Percentiles rank a stretch among this genome's conserved stretches.
Evolutionary conservation across 2,329 filamentous ascomycete genomes (phyloP).

Genomic region (Clarireedia homoeocarpa): DNA sequence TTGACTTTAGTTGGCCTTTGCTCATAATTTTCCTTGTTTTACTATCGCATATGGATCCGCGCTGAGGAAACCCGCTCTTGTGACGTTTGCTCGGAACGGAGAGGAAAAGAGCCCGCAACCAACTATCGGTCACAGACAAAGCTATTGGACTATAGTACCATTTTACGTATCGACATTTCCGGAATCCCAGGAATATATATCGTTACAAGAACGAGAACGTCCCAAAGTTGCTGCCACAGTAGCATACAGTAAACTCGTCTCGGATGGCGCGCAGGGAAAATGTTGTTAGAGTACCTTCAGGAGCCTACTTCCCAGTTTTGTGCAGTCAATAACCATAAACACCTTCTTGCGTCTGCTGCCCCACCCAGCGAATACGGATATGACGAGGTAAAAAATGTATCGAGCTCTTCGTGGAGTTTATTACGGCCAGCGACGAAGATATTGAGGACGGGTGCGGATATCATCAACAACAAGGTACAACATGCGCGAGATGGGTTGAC

Average conservation of each 20-base stretch:
- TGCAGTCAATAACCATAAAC: slow-evolving; percentile 13
- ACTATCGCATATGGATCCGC: no score
- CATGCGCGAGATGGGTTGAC: slow-evolving; percentile 25
- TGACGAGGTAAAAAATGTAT: not conserved
- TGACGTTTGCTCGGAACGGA: no score
- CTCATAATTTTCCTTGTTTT: no score
- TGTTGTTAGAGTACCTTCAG: slow-evolving; percentile 24
- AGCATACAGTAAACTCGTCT: not conserved
- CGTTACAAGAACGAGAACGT: no score
- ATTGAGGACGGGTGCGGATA: slow-evolving; percentile 18
- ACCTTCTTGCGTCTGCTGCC: not conserved
- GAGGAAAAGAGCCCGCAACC: no score
- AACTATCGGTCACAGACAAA: no score
- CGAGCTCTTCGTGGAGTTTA: slow-evolving; percentile 16
- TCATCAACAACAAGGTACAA: slow-evolving; percentile 24
- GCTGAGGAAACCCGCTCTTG: no score
- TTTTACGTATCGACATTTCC: no score
- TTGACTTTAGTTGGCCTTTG: no score
- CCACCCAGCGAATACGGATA: not conserved
- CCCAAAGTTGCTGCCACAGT: no score
- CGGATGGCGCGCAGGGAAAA: slow-evolving; percentile 7
- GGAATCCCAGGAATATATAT: no score
- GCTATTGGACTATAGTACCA: no score
- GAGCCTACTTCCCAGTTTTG: slow-evolving; percentile 15
- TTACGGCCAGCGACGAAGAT: slow-evolving; percentile 22